A percentile compares a stretch with the other conserved stretches of the same genome.
phyloP scores from a whole-genome alignment of 2,329 filamentous ascomycete species.

The Calycina herbarum region DNA sequence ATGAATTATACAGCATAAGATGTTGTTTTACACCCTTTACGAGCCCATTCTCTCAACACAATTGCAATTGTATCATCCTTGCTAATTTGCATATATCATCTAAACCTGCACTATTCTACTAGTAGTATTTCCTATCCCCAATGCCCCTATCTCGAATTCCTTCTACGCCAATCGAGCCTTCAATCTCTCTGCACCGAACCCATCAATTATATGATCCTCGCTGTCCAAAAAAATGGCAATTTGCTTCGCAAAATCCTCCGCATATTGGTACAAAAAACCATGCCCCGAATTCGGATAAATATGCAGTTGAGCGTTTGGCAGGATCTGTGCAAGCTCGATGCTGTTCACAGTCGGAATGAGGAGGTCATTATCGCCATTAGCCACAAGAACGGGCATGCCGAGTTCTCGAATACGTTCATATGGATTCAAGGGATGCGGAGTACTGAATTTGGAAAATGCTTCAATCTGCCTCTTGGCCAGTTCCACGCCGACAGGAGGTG shows the following conservation, averaged over 20 bases:
- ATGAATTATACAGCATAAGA: too few species aligned
- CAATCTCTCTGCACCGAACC: background rate
- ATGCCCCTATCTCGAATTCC: background rate
- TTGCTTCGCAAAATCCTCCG: constrained; percentile 24
- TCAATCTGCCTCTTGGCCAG: constrained; percentile 20
- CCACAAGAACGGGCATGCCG: constrained; percentile 36
- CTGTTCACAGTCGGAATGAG: constrained; percentile 28
- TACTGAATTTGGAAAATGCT: constrained; percentile 18
- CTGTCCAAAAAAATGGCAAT: constrained; percentile 25
- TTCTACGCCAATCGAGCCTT: background rate
- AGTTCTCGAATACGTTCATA: constrained; percentile 34
- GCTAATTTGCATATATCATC: too few species aligned
- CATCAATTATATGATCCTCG: background rate
- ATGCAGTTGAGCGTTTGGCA: constrained; percentile 20
- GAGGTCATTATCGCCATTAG: constrained; percentile 29
- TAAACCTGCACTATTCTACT: too few species aligned
- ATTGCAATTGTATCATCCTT: too few species aligned
- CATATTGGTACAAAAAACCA: constrained; percentile 28
- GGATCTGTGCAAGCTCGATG: constrained; percentile 17
- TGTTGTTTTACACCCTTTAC: too few species aligned
- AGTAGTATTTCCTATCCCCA: too few species aligned
- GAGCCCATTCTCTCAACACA: too few species aligned
- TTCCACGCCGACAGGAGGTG: constrained; percentile 17
- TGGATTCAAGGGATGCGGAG: constrained; percentile 18
- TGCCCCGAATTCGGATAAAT: constrained; percentile 27